Evolutionary conservation across 1,284 basidiomycete species (phyloP).

Genomic region (Fomitopsis palustris): DNA sequence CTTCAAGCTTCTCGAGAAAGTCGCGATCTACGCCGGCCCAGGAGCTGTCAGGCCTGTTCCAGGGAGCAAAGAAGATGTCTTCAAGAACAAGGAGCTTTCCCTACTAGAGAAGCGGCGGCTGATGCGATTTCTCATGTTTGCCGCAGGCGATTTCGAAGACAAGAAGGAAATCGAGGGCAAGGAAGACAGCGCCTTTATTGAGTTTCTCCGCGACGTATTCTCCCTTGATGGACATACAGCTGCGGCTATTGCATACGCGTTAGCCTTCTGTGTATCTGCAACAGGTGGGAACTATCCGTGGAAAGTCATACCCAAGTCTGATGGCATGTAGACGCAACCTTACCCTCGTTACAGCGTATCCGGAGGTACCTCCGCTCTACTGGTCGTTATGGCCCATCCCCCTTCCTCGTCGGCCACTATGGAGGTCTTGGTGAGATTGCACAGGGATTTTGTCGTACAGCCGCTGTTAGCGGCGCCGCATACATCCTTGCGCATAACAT

Average conservation of each 20-base stretch:
- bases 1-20: conserved; percentile 82
- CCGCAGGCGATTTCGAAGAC: conserved; percentile 69
- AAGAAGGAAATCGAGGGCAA: conserved; percentile 59
- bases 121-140: conserved; percentile 91
- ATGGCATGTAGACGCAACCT: conserved; percentile 50
- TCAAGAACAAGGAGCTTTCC: conserved; percentile 78
- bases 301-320: background rate
- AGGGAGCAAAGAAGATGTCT: conserved; percentile 90
- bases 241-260: conserved; percentile 64
- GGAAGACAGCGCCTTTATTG: conserved; percentile 50
- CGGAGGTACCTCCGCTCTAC: conserved; percentile 74
- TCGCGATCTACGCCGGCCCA: conserved; percentile 54
- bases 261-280: conserved; percentile 60
- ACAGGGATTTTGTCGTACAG: conserved; percentile 89
- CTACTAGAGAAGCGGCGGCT: conserved; percentile 87
- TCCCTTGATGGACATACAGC: conserved; percentile 56
- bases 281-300: conserved; percentile 41
- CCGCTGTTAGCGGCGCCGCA: conserved; percentile 81
- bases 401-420: conserved; percentile 93
- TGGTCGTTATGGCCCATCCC: conserved; percentile 86
- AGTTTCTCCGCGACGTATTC: conserved; percentile 64
- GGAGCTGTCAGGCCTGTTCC: conserved; percentile 69
- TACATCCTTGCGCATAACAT: conserved; percentile 79
- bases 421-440: conserved; percentile 91
- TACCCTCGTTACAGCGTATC: conserved; percentile 64